These are phyloP conservation scores for Debaryomyces robertsiae DNA, from an alignment of 1,139 yeast species.

Conservation along the genomic window DNA sequence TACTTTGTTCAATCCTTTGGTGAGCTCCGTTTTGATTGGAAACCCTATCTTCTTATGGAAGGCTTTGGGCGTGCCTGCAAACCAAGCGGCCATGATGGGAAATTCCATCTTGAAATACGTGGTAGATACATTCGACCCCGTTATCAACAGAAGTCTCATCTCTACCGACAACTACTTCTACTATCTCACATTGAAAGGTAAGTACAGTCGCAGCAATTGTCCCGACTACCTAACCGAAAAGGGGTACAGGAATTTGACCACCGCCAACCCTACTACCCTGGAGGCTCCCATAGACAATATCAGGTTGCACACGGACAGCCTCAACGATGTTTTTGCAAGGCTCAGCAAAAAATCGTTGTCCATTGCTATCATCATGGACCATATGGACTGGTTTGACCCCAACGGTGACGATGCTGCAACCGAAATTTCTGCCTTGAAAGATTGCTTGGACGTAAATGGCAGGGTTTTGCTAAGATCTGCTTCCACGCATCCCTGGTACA, in stretches of 20 bases:
- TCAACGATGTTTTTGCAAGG: slow-evolving; percentile 73
- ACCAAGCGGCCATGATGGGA: slow-evolving; percentile 82
- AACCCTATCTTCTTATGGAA: slow-evolving; percentile 84
- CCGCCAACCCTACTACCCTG: slow-evolving; percentile 27
- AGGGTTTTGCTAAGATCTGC: slow-evolving; percentile 73
- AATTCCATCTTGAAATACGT: slow-evolving; percentile 70
- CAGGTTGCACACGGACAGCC: slow-evolving; percentile 77
- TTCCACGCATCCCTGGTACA: slow-evolving; percentile 75
- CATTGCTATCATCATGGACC: slow-evolving; percentile 85
- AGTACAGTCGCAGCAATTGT: slow-evolving; percentile 64
- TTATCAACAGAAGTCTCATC: slow-evolving; percentile 61
- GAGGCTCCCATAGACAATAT: slow-evolving; percentile 60
- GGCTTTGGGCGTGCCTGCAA: slow-evolving; percentile 83
- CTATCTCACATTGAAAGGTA: slow-evolving; percentile 65
- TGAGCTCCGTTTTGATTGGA: slow-evolving; percentile 69
- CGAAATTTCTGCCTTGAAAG: slow-evolving; percentile 66
- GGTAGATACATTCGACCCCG: slow-evolving; percentile 77
- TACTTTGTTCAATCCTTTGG: slow-evolving; percentile 67
- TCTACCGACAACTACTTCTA: slow-evolving; percentile 79
- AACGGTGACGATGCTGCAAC: slow-evolving; percentile 60
- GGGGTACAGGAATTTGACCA: slow-evolving; percentile 54
- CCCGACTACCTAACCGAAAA: slow-evolving; percentile 71
- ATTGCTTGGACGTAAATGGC: slow-evolving; percentile 67
- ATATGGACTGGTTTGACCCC: slow-evolving; percentile 88
- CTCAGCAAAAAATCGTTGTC: slow-evolving; percentile 64